phyloP scores from a whole-genome alignment of 1,284 basidiomycete genomes.

The Tilletia caries region DNA sequence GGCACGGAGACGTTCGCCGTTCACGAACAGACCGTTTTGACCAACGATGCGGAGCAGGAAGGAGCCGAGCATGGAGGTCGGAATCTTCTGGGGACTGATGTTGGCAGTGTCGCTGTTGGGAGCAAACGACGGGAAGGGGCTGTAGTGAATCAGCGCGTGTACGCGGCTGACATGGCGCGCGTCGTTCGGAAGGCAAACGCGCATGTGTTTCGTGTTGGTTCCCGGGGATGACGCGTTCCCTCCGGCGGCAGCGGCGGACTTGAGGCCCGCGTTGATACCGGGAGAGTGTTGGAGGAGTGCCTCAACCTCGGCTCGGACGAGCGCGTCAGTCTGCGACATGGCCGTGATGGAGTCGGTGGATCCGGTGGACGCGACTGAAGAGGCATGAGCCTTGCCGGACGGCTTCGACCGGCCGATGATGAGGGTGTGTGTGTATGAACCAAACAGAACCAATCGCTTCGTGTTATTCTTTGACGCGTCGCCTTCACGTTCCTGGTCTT shows the following conservation, averaged over 20 bases:
- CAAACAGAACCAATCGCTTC: slow-evolving; percentile 26
- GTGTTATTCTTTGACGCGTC: slow-evolving; percentile 20
- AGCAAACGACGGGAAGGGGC: slow-evolving; percentile 39
- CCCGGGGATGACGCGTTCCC: slow-evolving; percentile 22
- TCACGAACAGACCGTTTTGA: slow-evolving; percentile 50
- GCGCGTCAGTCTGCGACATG: neutral
- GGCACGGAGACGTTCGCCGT: slow-evolving; percentile 44
- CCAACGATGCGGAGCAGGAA: slow-evolving; percentile 48
- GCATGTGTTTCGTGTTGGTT: slow-evolving; percentile 25
- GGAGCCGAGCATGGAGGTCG: slow-evolving; percentile 22
- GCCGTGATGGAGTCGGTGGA: slow-evolving; percentile 23
- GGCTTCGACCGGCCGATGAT: slow-evolving; percentile 37
- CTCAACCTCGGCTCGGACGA: slow-evolving; percentile 9
- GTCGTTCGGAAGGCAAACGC: slow-evolving; percentile 38
- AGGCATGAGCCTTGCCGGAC: slow-evolving; percentile 25
- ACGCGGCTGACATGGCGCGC: slow-evolving; percentile 47
- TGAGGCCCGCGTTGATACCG: neutral
- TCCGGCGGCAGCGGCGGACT: neutral
- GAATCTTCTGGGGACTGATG: slow-evolving; percentile 13
- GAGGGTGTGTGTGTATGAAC: slow-evolving; percentile 29
- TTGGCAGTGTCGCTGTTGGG: slow-evolving; percentile 15
- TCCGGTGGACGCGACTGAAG: slow-evolving; percentile 13
- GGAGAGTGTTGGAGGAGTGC: slow-evolving; percentile 12
- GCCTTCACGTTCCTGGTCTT: neutral
- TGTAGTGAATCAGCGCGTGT: slow-evolving; percentile 50